These are phyloP conservation scores for Starmerella apicola DNA, from an alignment of 805 yeast species.

Conservation along the genomic window DNA sequence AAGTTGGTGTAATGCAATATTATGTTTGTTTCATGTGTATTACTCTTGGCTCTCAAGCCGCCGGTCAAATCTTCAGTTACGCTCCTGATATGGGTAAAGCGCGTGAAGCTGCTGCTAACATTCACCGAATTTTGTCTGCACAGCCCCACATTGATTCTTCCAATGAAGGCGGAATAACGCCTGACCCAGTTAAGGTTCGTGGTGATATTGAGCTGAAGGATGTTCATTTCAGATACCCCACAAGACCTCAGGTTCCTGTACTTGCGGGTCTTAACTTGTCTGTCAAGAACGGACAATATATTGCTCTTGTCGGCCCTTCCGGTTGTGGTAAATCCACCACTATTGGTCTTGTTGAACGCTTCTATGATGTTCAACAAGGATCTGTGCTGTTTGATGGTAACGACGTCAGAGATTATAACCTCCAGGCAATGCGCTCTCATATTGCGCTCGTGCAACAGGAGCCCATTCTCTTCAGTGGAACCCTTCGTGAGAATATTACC, in stretches of 20 bases:
- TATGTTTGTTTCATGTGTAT: conserved; percentile 31
- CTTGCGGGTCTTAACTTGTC: conserved; percentile 39
- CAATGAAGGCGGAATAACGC: conserved; percentile 23
- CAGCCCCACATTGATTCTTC: conserved; percentile 28
- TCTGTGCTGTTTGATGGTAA: conserved; percentile 40
- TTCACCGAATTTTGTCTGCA: conserved; percentile 26
- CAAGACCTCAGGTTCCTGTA: conserved; percentile 40
- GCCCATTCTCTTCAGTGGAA: conserved; percentile 45
- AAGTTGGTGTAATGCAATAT: conserved; percentile 26
- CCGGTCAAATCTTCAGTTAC: conserved; percentile 31
- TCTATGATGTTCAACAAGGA: conserved; percentile 40
- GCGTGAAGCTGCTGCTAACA: conserved; percentile 27
- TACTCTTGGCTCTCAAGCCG: conserved; percentile 33
- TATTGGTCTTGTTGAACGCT: conserved; percentile 38
- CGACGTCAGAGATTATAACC: conserved; percentile 37
- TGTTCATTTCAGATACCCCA: conserved; percentile 54
- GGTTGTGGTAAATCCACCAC: conserved; percentile 54
- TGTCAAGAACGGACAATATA: conserved; percentile 39
- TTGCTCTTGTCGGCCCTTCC: conserved; percentile 58
- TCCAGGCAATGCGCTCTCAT: conserved; percentile 37
- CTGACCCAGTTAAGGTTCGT: conserved; percentile 25
- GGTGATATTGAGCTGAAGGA: conserved; percentile 46
- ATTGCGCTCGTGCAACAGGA: conserved; percentile 55
- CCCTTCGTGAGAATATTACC: conserved; percentile 43
- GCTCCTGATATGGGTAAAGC: conserved; percentile 36